phyloP scores from a whole-genome alignment of 495 filamentous ascomycete genomes.

The Sabuloglossum arenarium region DNA sequence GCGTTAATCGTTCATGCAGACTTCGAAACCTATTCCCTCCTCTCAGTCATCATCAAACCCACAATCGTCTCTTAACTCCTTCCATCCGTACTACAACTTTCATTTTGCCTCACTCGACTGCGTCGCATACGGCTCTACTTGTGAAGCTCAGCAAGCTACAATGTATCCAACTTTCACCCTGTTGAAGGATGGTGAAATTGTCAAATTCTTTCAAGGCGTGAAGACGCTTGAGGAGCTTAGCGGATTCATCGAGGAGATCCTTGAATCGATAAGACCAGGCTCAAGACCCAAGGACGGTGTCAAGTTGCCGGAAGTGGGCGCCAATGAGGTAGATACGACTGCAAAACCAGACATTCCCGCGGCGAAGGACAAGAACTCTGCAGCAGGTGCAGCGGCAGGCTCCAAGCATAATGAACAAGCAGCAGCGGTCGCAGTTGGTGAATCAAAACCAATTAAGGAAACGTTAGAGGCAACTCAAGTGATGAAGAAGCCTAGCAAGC shows the following conservation, averaged over 20 bases:
- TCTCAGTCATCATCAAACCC: slow-evolving; percentile 22
- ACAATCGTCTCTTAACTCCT: slow-evolving; percentile 35
- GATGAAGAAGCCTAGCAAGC: slow-evolving; percentile 18
- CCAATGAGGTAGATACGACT: slow-evolving; percentile 23
- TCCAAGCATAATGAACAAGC: slow-evolving; percentile 25
- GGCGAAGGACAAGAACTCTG: slow-evolving; percentile 28
- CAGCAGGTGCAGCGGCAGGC: slow-evolving; percentile 22
- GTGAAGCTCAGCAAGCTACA: slow-evolving; percentile 37
- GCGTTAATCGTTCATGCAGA: slow-evolving; percentile 20
- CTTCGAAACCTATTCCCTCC: slow-evolving; percentile 46
- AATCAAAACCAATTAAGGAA: slow-evolving; percentile 5
- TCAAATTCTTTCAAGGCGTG: slow-evolving; percentile 36
- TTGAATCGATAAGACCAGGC: slow-evolving; percentile 62
- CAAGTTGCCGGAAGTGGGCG: slow-evolving; percentile 39
- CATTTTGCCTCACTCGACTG: slow-evolving; percentile 77
- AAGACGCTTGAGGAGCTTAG: slow-evolving; percentile 41
- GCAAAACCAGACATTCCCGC: slow-evolving; percentile 24
- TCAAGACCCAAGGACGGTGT: slow-evolving; percentile 44
- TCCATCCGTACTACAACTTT: slow-evolving; percentile 66
- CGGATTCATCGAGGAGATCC: slow-evolving; percentile 47
- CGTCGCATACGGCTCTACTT: slow-evolving; percentile 54
- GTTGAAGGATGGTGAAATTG: slow-evolving; percentile 57
- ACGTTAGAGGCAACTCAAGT: slow-evolving; percentile 4
- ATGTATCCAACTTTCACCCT: slow-evolving; percentile 58
- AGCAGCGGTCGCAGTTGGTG: slow-evolving; percentile 5